These are phyloP conservation scores for Vigna hirtella DNA, from an alignment of 306 rosid genomes.

Conservation along the genomic window DNA sequence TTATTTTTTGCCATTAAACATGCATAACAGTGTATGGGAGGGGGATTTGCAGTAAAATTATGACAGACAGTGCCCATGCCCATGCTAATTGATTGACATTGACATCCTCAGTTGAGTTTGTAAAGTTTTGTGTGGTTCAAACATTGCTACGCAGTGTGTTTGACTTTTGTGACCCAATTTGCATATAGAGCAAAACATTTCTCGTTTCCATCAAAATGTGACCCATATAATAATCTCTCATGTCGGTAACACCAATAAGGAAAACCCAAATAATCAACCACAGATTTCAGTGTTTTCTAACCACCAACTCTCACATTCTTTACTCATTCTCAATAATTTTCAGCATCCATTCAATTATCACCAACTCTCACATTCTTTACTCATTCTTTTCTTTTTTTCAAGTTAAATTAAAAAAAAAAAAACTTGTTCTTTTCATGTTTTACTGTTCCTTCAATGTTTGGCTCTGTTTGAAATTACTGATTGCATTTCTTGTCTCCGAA, in stretches of 20 bases:
- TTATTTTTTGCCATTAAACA: not conserved
- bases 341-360: not conserved
- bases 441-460: not conserved
- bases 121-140: conserved; percentile 44
- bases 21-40: not conserved
- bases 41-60: conserved; percentile 15
- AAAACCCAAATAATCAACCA: conserved; percentile 25
- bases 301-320: conserved; percentile 7
- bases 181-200: conserved; percentile 9
- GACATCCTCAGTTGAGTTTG: not conserved
- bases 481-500: conserved; percentile 7
- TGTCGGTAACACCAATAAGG: conserved; percentile 42
- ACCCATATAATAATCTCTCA: conserved; percentile 2
- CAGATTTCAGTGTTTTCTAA: conserved; percentile 1
- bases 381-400: too few species aligned
- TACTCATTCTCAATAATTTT: not conserved
- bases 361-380: too few species aligned
- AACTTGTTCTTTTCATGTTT: not conserved
- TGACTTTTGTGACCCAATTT: conserved; percentile 33
- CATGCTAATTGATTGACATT: conserved; percentile 26
- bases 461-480: not conserved
- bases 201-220: not conserved
- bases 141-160: conserved; percentile 29
- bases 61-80: not conserved
- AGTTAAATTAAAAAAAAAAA: too few species aligned